phyloP scores from a whole-genome alignment of 768 basidiomycete species.

The Calvatia gigantea region DNA sequence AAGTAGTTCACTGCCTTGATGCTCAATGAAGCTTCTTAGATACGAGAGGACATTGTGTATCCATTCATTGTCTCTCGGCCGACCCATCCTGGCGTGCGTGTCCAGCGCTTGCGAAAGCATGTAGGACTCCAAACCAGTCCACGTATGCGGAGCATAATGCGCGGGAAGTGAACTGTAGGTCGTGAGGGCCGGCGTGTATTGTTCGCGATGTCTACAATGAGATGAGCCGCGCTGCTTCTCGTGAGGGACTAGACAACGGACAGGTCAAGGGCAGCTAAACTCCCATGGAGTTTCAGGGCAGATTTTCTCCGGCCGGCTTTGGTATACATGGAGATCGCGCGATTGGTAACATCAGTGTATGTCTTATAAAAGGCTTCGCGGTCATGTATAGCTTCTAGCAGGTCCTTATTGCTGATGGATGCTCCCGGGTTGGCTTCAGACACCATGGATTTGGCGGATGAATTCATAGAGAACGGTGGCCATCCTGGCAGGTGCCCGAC shows the following conservation, averaged over 20 bases:
- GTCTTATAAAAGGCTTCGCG: constrained; percentile 69
- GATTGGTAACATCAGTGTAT: constrained; percentile 72
- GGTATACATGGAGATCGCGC: constrained; percentile 81
- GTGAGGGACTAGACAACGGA: constrained; percentile 42
- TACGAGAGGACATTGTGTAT: constrained; percentile 74
- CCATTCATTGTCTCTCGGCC: constrained; percentile 73
- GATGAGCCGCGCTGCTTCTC: not conserved
- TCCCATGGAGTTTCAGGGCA: constrained; percentile 81
- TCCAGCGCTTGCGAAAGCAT: constrained; percentile 76
- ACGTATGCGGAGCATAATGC: constrained; percentile 79
- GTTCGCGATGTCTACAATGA: constrained; percentile 58
- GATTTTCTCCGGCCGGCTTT: constrained; percentile 82
- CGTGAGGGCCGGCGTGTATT: constrained; percentile 56
- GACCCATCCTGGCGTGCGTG: constrained; percentile 55
- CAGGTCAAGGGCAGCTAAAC: constrained; percentile 86
- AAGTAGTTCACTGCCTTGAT: constrained; percentile 48
- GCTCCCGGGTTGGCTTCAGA: constrained; percentile 20
- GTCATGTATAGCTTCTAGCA: constrained; percentile 54
- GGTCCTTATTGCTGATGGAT: constrained; percentile 55
- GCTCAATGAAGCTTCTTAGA: constrained; percentile 64
- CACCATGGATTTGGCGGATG: constrained; percentile 21
- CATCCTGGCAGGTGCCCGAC: constrained; percentile 65
- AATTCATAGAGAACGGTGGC: constrained; percentile 68
- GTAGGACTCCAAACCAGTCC: constrained; percentile 76
- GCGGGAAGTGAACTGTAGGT: constrained; percentile 81